Conservation (phyloP, 2,329 filamentous ascomycete genomes). For the Xylariaceae sp. region DNA sequence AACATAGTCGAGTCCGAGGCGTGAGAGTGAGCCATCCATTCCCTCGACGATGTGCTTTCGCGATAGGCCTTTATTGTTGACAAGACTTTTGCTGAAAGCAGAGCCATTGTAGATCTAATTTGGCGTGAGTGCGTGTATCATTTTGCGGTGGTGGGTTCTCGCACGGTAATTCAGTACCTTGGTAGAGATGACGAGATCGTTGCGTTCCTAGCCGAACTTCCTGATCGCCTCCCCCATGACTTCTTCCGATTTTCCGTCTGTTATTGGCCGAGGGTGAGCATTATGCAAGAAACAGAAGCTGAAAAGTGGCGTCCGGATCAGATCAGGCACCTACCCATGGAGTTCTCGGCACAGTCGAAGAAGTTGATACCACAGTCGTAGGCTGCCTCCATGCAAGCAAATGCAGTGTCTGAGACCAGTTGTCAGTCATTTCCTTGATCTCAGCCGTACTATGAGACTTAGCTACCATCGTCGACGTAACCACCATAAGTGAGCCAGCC, state of each 20-base stretch:
- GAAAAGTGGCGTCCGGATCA: too few relatives aligned
- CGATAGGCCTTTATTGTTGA: conserved; percentile 65
- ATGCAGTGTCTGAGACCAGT: conserved; percentile 46
- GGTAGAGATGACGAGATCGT: conserved; percentile 57
- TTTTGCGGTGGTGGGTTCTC: background rate
- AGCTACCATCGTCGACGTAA: conserved; percentile 61
- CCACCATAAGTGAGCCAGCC: conserved; percentile 73
- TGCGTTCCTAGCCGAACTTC: conserved; percentile 57
- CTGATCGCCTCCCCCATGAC: conserved; percentile 59
- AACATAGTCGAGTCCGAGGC: conserved; percentile 56
- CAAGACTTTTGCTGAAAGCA: conserved; percentile 54
- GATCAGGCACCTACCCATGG: conserved; percentile 13
- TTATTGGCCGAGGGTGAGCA: background rate
- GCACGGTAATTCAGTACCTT: conserved; percentile 37
- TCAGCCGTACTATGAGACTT: background rate
- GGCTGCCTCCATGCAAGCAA: conserved; percentile 57
- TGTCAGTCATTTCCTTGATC: conserved; percentile 2
- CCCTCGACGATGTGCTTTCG: conserved; percentile 69
- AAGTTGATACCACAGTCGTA: conserved; percentile 59
- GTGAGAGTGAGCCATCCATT: conserved; percentile 53
- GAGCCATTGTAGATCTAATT: conserved; percentile 59
- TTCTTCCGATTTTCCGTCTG: conserved; percentile 57
- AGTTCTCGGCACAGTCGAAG: conserved; percentile 54
- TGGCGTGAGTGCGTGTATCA: conserved; percentile 1
- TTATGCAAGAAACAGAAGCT: too few relatives aligned